A percentile compares a stretch with the other conserved stretches of the same genome.
Conservation (phyloP, 2,329 filamentous ascomycete species). For the Penicillium sp. region DNA sequence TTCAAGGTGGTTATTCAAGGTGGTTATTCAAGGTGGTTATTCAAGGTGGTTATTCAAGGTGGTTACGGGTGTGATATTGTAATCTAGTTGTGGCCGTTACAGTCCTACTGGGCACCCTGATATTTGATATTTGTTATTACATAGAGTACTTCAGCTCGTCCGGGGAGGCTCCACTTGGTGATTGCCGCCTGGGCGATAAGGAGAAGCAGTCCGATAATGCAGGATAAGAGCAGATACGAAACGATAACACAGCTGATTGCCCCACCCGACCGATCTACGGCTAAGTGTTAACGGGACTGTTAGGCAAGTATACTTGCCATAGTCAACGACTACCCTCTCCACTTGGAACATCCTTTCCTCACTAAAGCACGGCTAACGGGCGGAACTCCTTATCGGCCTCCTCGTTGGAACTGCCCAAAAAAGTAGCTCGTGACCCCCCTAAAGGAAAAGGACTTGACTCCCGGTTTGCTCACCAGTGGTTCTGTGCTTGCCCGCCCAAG, state of each 20-base stretch:
- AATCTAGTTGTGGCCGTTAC: no score
- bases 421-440: background rate
- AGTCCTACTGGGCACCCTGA: no score
- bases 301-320: background rate
- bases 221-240: background rate
- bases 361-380: background rate
- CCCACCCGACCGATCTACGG: conserved; percentile 1
- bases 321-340: background rate
- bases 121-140: no score
- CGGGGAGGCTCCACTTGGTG: conserved; percentile 1
- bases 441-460: background rate
- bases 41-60: no score
- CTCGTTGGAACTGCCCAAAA: background rate
- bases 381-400: background rate
- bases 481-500: conserved; percentile 10
- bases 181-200: background rate
- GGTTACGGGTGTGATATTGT: no score
- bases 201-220: background rate
- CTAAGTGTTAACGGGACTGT: background rate
- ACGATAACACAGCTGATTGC: background rate
- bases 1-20: no score
- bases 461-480: conserved; percentile 4
- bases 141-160: no score
- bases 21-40: no score
- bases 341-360: background rate